Evolutionary conservation across 805 yeast genomes (phyloP).

Genomic region (Yarrowia sp.): DNA sequence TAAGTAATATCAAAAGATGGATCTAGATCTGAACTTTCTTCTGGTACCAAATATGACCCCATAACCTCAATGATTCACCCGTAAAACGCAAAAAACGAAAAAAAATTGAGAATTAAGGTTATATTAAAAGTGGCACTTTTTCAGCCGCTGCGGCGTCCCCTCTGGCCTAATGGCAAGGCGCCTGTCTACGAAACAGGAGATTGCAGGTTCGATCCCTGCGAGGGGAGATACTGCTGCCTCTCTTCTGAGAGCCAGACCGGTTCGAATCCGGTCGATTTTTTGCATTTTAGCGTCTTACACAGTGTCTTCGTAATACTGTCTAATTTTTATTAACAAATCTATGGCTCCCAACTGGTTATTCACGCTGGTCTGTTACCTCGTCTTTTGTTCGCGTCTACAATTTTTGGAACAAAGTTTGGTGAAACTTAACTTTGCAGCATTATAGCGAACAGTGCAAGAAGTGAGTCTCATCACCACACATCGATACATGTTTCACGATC

Average conservation of each 20-base stretch:
- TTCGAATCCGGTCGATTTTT: slow-evolving; percentile 14
- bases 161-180: slow-evolving; percentile 27
- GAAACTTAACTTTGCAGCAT: slow-evolving; percentile 11
- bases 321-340: no score
- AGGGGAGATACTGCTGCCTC: slow-evolving; percentile 11
- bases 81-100: no score
- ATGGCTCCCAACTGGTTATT: no score
- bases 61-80: no score
- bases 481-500: slow-evolving; percentile 10
- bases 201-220: slow-evolving; percentile 28
- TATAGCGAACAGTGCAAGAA: background rate
- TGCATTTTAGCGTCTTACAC: background rate
- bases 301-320: no score
- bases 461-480: slow-evolving; percentile 6
- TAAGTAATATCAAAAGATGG: no score
- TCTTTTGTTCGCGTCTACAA: background rate
- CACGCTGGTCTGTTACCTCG: no score
- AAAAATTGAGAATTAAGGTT: background rate
- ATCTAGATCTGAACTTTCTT: no score
- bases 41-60: no score
- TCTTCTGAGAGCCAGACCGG: slow-evolving; percentile 7
- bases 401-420: background rate
- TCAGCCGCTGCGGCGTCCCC: background rate
- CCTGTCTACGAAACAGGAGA: slow-evolving; percentile 27
- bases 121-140: background rate